A percentile compares a stretch with the other conserved stretches of the same genome.
These are phyloP conservation scores for Lathyrus aphaca DNA, from an alignment of 306 rosid genomes.

Conservation along the genomic window DNA sequence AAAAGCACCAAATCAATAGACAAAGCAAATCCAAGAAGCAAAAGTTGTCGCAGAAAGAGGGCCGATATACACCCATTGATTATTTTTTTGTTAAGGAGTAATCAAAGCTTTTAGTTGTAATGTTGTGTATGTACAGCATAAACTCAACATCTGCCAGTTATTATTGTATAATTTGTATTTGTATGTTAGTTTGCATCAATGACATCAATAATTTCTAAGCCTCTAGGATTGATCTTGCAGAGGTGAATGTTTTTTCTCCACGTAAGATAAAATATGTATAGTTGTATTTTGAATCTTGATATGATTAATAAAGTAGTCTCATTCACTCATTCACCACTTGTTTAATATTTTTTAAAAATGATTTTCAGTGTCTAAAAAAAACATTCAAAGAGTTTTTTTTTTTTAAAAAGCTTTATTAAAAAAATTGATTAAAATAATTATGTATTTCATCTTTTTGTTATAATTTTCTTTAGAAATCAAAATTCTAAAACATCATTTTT, in stretches of 20 bases:
- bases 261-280: no score
- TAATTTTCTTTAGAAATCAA: no score
- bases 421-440: no score
- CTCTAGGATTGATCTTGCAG: not conserved
- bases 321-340: no score
- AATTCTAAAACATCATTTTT: no score
- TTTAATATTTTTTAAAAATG: no score
- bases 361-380: no score
- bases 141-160: not conserved
- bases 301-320: no score
- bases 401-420: no score
- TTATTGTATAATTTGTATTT: constrained; percentile 18
- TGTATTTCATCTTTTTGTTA: no score
- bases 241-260: not conserved
- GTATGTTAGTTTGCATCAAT: constrained; percentile 23
- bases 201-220: not conserved
- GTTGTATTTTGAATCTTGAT: no score
- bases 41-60: constrained; percentile 62
- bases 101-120: constrained; percentile 40
- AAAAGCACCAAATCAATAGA: constrained; percentile 44
- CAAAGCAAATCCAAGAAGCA: constrained; percentile 65
- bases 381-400: no score
- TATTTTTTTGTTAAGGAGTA: constrained; percentile 64
- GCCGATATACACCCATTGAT: constrained; percentile 68
- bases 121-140: constrained; percentile 40